Percentiles rank a stretch among this genome's conserved stretches.
Conservation (phyloP, 228 moss, liverwort and hornwort genomes). For the Sphagnum fallax region DNA sequence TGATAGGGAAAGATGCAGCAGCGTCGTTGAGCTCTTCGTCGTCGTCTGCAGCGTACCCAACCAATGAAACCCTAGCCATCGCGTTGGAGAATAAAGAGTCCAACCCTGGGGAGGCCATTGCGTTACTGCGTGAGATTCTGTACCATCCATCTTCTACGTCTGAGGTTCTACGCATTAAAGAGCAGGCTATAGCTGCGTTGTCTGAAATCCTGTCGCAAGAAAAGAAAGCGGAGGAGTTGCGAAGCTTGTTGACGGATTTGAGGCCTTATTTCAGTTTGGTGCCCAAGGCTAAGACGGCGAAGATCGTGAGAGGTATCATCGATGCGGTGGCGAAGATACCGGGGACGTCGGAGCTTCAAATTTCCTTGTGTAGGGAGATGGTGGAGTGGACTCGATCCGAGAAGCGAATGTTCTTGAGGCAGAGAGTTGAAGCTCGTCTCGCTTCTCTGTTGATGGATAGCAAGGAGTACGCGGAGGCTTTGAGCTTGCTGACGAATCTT, state of each 20-base stretch:
- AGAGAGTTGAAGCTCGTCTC: slow-evolving; percentile 86
- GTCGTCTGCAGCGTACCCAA: no score
- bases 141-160: slow-evolving; percentile 60
- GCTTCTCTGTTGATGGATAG: slow-evolving; percentile 86
- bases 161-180: slow-evolving; percentile 77
- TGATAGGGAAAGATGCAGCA: no score
- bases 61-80: slow-evolving; percentile 44
- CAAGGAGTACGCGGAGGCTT: slow-evolving; percentile 87
- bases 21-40: no score
- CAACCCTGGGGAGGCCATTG: slow-evolving; percentile 55
- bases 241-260: slow-evolving; percentile 67
- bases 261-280: slow-evolving; percentile 69
- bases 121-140: slow-evolving; percentile 53
- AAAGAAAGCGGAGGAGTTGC: slow-evolving; percentile 71
- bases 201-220: slow-evolving; percentile 68
- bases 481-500: slow-evolving; percentile 74
- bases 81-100: slow-evolving; percentile 57
- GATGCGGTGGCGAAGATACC: slow-evolving; percentile 95
- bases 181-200: slow-evolving; percentile 66
- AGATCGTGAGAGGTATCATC: slow-evolving; percentile 89
- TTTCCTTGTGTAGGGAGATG: slow-evolving; percentile 89
- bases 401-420: slow-evolving; percentile 89
- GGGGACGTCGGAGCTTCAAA: slow-evolving; percentile 72
- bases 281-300: slow-evolving; percentile 93
- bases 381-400: slow-evolving; percentile 88